Base-by-base conservation (phyloP, 768 basidiomycete genomes). In the Pisolithus sp. region DNA sequence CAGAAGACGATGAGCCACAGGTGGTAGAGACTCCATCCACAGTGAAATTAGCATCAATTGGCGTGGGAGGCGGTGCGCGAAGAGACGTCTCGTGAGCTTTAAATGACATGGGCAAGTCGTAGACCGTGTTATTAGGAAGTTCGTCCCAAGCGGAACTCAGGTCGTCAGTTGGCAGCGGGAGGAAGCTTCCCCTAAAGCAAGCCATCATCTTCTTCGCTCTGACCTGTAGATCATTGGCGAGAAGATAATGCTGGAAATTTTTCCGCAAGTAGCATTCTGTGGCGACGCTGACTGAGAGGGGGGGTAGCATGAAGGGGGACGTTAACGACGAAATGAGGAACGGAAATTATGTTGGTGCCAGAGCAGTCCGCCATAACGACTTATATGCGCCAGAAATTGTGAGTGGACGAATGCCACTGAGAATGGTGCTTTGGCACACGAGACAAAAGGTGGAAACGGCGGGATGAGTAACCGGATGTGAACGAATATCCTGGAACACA, bases 361-460 rank as follows among this genome's bases (percentile, higher is more conserved):
- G 44, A 31, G 20, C 15, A 4, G 12, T 41, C 36, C 42, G 4
- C 41, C 38, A 12, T 42, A 24, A 23, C 49, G 20, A 42, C 56
- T 59, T 69, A 67, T 60, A 56, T 28, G 34, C 13, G 17, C 43
- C 45, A 31, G 50, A 51, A n/a, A 5, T 26, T 52, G 50, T 50
- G 52, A 56, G 63, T 67, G 66, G 63, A 61, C 65, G 52, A 15
- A 44, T 28, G 37, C 50, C 46, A 55, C 57, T 53, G 55, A 54
- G 50, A 57, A 56, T 24, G 52, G 38, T 13, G 49, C 38, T 62
- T 66, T 62, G 55, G 44, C 31, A 47, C 65, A 65, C 63, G 65
- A 67, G 65, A 59, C 59, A 17, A 51, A 37, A 15, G 10, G 42
- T 30, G 53, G 20, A 37, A n/a, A 15, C 37, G 43, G 42, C 56